Percentiles rank a stretch among this genome's conserved stretches.
These are phyloP conservation scores for Xylariaceae sp. DNA, from an alignment of 2,329 filamentous ascomycete species.

Conservation along the genomic window DNA sequence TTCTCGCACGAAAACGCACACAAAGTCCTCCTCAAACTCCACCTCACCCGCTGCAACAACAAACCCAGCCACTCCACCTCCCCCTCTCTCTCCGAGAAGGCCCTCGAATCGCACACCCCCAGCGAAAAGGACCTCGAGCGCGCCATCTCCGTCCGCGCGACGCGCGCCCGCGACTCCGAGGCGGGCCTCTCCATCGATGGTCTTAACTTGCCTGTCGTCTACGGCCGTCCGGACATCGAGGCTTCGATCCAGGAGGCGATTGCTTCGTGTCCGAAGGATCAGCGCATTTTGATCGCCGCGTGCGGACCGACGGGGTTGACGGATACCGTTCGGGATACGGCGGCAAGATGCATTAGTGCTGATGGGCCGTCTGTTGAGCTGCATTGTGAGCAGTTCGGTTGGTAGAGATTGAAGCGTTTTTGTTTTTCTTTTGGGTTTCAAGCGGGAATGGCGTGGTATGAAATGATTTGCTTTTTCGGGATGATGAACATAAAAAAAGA, in stretches of 20 bases:
- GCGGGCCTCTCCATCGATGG: neutral
- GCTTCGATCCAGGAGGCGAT: constrained; percentile 37
- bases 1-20: constrained; percentile 36
- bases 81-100: neutral
- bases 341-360: constrained; percentile 39
- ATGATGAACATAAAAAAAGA: neutral
- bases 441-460: too few relatives aligned
- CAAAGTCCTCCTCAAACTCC: constrained; percentile 36
- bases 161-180: neutral
- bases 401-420: constrained; percentile 29
- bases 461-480: too few relatives aligned
- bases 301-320: constrained; percentile 45
- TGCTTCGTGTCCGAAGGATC: constrained; percentile 28
- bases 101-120: neutral
- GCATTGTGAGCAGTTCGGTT: constrained; percentile 47
- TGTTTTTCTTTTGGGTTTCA: neutral
- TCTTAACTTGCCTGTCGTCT: constrained; percentile 29
- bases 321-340: constrained; percentile 40
- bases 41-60: constrained; percentile 31
- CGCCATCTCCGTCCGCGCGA: neutral
- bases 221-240: constrained; percentile 40
- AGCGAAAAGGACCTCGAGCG: constrained; percentile 22
- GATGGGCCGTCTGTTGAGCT: constrained; percentile 46
- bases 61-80: constrained; percentile 2
- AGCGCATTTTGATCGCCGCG: constrained; percentile 42